A percentile compares a stretch with the other conserved stretches of the same genome.
phyloP scores from a whole-genome alignment of 2,329 filamentous ascomycete species.

The Colletotrichum viniferum region DNA sequence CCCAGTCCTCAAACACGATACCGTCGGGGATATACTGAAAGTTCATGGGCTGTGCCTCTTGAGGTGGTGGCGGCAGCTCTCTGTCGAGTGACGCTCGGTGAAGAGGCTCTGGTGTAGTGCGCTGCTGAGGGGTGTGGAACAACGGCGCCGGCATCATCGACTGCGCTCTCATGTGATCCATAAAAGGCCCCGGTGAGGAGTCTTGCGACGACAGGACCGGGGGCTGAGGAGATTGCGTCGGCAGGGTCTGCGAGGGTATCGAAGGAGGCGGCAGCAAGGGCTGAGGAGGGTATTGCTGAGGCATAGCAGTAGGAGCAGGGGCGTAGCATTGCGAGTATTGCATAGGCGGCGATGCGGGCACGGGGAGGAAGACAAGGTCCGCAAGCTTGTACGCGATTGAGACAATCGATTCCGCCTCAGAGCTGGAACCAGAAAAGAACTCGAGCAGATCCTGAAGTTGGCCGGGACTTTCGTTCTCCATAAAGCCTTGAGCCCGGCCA shows the following conservation, averaged over 20 bases:
- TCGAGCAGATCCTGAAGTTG: slow-evolving; percentile 69
- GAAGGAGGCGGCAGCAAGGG: slow-evolving; percentile 22
- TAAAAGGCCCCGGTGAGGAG: slow-evolving; percentile 7
- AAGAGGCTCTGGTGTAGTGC: slow-evolving; percentile 15
- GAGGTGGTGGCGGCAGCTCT: slow-evolving; percentile 22
- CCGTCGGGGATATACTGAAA: slow-evolving; percentile 46
- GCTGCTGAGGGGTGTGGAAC: slow-evolving; percentile 15
- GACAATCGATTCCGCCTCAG: slow-evolving; percentile 62
- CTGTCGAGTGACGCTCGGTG: slow-evolving; percentile 20
- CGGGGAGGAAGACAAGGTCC: slow-evolving; percentile 42
- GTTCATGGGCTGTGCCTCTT: slow-evolving; percentile 37
- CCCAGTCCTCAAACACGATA: slow-evolving; percentile 47
- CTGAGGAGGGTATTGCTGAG: slow-evolving; percentile 20
- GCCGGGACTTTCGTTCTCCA: slow-evolving; percentile 66
- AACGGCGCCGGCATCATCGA: slow-evolving; percentile 20
- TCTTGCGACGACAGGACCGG: slow-evolving; percentile 21
- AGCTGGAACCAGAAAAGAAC: slow-evolving; percentile 63
- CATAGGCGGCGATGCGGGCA: slow-evolving; percentile 22
- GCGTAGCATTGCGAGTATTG: slow-evolving; percentile 22
- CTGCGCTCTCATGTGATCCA: slow-evolving; percentile 20
- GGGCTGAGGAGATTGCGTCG: slow-evolving; percentile 19
- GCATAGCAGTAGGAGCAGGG: slow-evolving; percentile 13
- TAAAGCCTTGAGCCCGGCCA: slow-evolving; percentile 59
- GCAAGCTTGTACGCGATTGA: slow-evolving; percentile 63
- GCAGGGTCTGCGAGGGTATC: slow-evolving; percentile 21